Conservation (phyloP, 305 asterid genomes). For the Vinca major region DNA sequence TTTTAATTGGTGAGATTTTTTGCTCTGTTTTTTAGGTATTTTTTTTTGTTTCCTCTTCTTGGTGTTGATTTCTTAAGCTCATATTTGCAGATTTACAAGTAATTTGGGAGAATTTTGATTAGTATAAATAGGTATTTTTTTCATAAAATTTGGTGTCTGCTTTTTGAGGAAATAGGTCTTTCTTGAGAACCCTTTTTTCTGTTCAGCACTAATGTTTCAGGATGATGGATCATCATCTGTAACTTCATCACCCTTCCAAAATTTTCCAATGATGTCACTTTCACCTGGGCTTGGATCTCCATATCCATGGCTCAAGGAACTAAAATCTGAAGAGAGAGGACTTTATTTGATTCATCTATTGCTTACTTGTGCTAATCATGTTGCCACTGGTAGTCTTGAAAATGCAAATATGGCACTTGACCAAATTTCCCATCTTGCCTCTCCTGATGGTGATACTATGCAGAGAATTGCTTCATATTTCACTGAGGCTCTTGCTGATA, state of each 20-base stretch:
- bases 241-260: conserved; percentile 62
- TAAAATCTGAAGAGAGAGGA: conserved; percentile 88
- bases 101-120: neutral
- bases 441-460: conserved; percentile 86
- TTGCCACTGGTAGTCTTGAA: conserved; percentile 63
- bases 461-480: conserved; percentile 90
- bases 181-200: neutral
- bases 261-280: conserved; percentile 44
- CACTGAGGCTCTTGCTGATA: conserved; percentile 74
- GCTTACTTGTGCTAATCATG: conserved; percentile 78
- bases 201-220: conserved; percentile 48
- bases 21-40: neutral
- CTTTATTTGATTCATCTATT: conserved; percentile 64
- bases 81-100: no score
- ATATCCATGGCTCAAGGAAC: conserved; percentile 66
- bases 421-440: conserved; percentile 77
- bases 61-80: neutral
- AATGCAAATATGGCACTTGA: conserved; percentile 81
- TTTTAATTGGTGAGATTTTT: conserved; percentile 34
- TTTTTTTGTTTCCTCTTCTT: conserved; percentile 13
- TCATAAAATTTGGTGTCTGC: neutral
- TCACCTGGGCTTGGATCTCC: conserved; percentile 55
- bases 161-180: neutral
- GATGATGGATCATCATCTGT: conserved; percentile 87
- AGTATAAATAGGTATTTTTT: neutral